Conservation (phyloP, 768 basidiomycete species). For the Trametes maxima region DNA sequence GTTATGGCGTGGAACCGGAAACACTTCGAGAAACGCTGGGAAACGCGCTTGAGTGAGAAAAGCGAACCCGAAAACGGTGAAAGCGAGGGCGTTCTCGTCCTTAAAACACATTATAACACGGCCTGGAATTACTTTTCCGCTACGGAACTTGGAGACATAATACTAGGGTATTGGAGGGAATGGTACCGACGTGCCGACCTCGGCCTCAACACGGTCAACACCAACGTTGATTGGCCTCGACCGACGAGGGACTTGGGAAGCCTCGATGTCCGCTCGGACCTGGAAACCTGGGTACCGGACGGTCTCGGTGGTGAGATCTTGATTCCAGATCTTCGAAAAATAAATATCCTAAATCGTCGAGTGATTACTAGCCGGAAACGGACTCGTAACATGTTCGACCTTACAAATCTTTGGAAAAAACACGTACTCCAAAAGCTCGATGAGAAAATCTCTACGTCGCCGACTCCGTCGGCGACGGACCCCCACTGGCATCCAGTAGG, state of each 20-base stretch:
- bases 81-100: constrained; percentile 30
- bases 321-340: no score
- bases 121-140: constrained; percentile 39
- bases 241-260: background rate
- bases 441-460: no score
- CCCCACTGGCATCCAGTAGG: no score
- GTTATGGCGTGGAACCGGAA: constrained; percentile 31
- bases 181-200: constrained; percentile 7
- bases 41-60: constrained; percentile 27
- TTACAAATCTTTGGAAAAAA: no score
- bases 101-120: constrained; percentile 36
- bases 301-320: no score
- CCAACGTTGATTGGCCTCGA: background rate
- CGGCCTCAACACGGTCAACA: background rate
- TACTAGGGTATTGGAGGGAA: constrained; percentile 31
- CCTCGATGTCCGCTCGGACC: background rate
- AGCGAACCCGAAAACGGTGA: background rate
- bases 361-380: no score
- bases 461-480: no score
- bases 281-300: background rate
- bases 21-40: constrained; percentile 34
- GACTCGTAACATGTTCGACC: no score
- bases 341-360: no score
- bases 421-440: no score
- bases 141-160: constrained; percentile 32